Evolutionary conservation across 768 basidiomycete species (phyloP), one percentile per base, ranked within the genome.

Genomic region (Boletus reticuloceps): DNA sequence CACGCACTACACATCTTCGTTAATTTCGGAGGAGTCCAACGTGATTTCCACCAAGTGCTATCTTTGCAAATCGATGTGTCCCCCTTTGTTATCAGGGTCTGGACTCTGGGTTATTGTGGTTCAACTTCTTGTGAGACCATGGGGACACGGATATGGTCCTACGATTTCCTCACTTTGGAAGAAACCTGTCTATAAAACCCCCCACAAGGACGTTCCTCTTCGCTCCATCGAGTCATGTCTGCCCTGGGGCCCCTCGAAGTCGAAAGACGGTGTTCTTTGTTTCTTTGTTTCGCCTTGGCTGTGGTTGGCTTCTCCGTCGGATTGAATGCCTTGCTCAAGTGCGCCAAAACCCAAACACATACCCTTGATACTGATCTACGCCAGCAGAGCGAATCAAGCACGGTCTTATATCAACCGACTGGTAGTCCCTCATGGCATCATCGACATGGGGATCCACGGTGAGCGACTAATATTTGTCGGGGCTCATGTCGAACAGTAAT

Each of bases 201-300:
- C 36, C 27, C 2, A 32, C 32, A n/a, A 43, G 20, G 41, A 25
- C n/a, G 41, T 59, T 45, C 37, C 19, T 36, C 29, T 44, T 47
- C 36, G 40, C 36, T 10, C 19, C 29, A 17, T 20, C 20, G 20
- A 20, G 36, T 34, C 41, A 63, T 63, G 62, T 42, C 60, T 12
- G 0, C 50, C 51, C 9, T n/a, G 32, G 29, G 45, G 25, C 51
- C 49, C 22, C 38, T 58, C 31, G 27, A 41, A 42, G 37, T 45
- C 16, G 53, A 31, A 29, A 63, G 63, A 41, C 57, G 73, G 8
- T 50, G 57, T 34, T 48, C 64, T 2, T 64, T 75, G 32, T 57
- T 58, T 22, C 59, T 76, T 38, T 69, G 71, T 39, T 72, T 66
- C 51, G 64, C 64, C 14, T 74, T 71, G 58, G 62, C 67, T 1